These are phyloP conservation scores for Penicillium desertorum DNA, from an alignment of 495 filamentous ascomycete genomes.

Conservation along the genomic window DNA sequence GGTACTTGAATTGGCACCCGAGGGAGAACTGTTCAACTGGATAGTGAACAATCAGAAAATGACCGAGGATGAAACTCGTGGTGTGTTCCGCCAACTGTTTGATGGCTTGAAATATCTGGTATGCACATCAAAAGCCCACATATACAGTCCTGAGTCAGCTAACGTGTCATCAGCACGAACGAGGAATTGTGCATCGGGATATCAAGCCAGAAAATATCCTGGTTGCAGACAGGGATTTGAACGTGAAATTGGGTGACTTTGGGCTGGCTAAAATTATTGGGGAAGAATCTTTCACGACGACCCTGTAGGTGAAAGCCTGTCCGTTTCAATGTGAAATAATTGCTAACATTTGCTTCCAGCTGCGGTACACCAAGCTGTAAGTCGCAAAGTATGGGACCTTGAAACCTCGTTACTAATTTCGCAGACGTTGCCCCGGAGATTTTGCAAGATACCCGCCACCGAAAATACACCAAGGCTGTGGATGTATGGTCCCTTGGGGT, in stretches of 20 bases:
- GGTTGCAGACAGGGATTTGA: conserved; percentile 75
- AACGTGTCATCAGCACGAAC: conserved; percentile 72
- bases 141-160: conserved; percentile 24
- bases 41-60: conserved; percentile 88
- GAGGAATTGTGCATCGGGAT: conserved; percentile 95
- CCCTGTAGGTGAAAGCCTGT: conserved; percentile 56
- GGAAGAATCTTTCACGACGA: conserved; percentile 97
- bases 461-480: conserved; percentile 91
- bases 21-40: conserved; percentile 93
- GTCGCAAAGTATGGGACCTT: conserved; percentile 22
- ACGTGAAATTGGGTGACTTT: conserved; percentile 94
- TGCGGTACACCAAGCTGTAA: conserved; percentile 91
- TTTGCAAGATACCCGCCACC: conserved; percentile 68
- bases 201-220: conserved; percentile 99
- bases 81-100: conserved; percentile 88
- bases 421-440: conserved; percentile 95
- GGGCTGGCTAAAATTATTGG: conserved; percentile 98
- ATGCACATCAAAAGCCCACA: conserved; percentile 28
- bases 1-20: conserved; percentile 84
- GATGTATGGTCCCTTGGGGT: conserved; percentile 98
- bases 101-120: conserved; percentile 94
- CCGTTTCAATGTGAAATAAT: neutral
- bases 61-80: conserved; percentile 77
- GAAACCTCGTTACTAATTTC: conserved; percentile 21
- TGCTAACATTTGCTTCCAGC: conserved; percentile 34